These are phyloP conservation scores for Bertia moriformis DNA, from an alignment of 2,329 filamentous ascomycete genomes.

Conservation along the genomic window DNA sequence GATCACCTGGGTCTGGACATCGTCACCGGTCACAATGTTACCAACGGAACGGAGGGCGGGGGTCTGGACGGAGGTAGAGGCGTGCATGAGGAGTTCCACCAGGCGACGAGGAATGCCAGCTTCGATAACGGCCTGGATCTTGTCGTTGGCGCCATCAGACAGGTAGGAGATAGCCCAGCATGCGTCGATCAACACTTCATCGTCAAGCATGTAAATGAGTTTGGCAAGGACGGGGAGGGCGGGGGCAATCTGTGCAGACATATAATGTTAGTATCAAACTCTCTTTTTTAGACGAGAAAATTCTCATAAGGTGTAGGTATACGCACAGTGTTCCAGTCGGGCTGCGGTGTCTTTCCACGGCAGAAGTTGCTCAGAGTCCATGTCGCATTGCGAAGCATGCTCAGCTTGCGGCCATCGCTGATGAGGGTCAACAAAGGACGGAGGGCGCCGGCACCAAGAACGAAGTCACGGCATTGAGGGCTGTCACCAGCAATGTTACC, in stretches of 20 bases:
- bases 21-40: slow-evolving; percentile 97
- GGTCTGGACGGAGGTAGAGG: slow-evolving; percentile 94
- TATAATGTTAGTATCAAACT: slow-evolving; percentile 4
- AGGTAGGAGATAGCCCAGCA: slow-evolving; percentile 99
- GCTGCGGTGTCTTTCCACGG: slow-evolving; percentile 96
- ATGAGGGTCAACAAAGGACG: slow-evolving; percentile 79
- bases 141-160: slow-evolving; percentile 94
- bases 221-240: slow-evolving; percentile 91
- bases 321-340: slow-evolving; percentile 89
- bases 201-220: slow-evolving; percentile 94
- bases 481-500: slow-evolving; percentile 99
- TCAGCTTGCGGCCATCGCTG: slow-evolving; percentile 94
- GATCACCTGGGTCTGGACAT: slow-evolving; percentile 97
- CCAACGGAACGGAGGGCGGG: slow-evolving; percentile 92
- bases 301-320: slow-evolving; percentile 1
- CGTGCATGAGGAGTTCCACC: slow-evolving; percentile 94
- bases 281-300: slow-evolving; percentile 3
- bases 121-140: slow-evolving; percentile 98
- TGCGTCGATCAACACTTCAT: slow-evolving; percentile 70
- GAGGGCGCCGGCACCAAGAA: slow-evolving; percentile 78
- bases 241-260: slow-evolving; percentile 67
- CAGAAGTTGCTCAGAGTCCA: slow-evolving; percentile 99
- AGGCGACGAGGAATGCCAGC: slow-evolving; percentile 91
- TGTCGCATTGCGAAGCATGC: slow-evolving; percentile 96
- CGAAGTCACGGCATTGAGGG: slow-evolving; percentile 92